A percentile compares a stretch with the other conserved stretches of the same genome.
Evolutionary conservation across 2,329 filamentous ascomycete genomes (phyloP).

Genomic region (Decorospora gaudefroyi): DNA sequence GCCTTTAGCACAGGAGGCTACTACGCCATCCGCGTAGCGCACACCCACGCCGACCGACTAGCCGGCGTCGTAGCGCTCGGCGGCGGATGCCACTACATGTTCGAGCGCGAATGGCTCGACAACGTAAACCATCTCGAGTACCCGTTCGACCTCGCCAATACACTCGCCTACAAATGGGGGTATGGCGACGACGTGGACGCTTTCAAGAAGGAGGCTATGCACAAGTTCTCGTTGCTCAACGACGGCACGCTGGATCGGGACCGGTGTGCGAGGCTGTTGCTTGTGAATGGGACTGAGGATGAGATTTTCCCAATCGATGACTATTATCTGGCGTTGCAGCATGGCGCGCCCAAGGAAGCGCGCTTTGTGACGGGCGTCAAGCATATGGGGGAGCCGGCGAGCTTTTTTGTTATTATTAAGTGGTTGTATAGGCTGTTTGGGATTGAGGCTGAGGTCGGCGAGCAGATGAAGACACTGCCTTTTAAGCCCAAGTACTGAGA

Average conservation of each 20-base stretch:
- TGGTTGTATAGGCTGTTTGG: slow-evolving; percentile 58
- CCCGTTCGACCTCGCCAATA: slow-evolving; percentile 61
- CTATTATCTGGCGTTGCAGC: slow-evolving; percentile 59
- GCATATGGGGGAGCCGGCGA: slow-evolving; percentile 59
- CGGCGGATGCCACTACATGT: slow-evolving; percentile 62
- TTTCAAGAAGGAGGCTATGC: slow-evolving; percentile 55
- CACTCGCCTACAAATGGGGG: slow-evolving; percentile 56
- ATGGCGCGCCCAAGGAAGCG: slow-evolving; percentile 59
- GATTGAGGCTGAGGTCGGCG: slow-evolving; percentile 49
- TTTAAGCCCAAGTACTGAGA: slow-evolving; percentile 53
- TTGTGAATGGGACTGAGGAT: slow-evolving; percentile 63
- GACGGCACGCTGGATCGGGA: slow-evolving; percentile 60
- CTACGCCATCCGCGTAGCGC: slow-evolving; percentile 61
- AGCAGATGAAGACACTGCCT: slow-evolving; percentile 55
- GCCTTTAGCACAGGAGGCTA: slow-evolving; percentile 64
- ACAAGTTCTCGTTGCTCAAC: slow-evolving; percentile 59
- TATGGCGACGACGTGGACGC: slow-evolving; percentile 44
- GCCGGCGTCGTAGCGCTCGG: slow-evolving; percentile 59
- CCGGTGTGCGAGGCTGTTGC: slow-evolving; percentile 56
- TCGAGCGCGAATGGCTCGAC: slow-evolving; percentile 59
- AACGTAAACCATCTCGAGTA: slow-evolving; percentile 62
- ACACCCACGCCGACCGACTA: slow-evolving; percentile 60
- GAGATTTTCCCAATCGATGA: slow-evolving; percentile 68
- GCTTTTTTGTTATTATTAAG: slow-evolving; percentile 54
- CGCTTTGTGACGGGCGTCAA: slow-evolving; percentile 52